Conservation (phyloP, 768 basidiomycete species). For the Macrolepiota fuliginosa region DNA sequence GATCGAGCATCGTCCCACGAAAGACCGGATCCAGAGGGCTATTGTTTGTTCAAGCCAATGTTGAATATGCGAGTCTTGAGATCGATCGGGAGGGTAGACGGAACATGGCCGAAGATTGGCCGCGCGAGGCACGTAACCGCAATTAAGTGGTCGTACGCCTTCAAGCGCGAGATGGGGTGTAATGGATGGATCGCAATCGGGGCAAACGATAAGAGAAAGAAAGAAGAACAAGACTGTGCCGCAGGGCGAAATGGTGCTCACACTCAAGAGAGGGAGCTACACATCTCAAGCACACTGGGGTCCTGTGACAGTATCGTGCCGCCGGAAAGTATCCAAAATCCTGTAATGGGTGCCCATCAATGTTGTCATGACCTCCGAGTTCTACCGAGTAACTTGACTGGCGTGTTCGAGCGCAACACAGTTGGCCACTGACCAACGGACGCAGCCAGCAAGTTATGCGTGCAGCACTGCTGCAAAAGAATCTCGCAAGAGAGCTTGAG, state of each 20-base stretch:
- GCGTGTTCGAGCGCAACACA: slow-evolving; percentile 17
- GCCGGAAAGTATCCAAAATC: slow-evolving; percentile 27
- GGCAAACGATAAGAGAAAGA: slow-evolving; percentile 37
- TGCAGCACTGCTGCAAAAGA: slow-evolving; percentile 60
- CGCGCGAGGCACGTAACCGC: slow-evolving; percentile 78
- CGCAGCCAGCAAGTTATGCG: slow-evolving; percentile 28
- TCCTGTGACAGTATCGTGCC: slow-evolving; percentile 74
- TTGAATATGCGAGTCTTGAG: slow-evolving; percentile 24
- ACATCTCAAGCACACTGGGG: slow-evolving; percentile 55
- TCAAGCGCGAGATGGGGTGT: slow-evolving; percentile 58
- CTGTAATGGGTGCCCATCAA: slow-evolving; percentile 41
- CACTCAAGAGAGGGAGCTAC: slow-evolving; percentile 45
- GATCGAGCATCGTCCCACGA: slow-evolving; percentile 27
- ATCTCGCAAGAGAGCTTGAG: slow-evolving; percentile 17
- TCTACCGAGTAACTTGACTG: slow-evolving; percentile 20
- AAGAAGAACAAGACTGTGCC: slow-evolving; percentile 58
- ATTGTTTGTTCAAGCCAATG: slow-evolving; percentile 13
- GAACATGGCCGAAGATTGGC: slow-evolving; percentile 71
- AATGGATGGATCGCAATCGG: slow-evolving; percentile 43
- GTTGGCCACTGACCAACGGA: slow-evolving; percentile 42
- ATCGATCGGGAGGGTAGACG: slow-evolving; percentile 25
- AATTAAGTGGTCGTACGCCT: slow-evolving; percentile 76
- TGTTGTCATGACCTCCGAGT: slow-evolving; percentile 31
- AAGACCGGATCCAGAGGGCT: slow-evolving; percentile 17
- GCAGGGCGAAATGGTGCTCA: slow-evolving; percentile 51